Conservation (phyloP, 176 grass and related monocot genomes). For the Aegilops sharonensis region DNA sequence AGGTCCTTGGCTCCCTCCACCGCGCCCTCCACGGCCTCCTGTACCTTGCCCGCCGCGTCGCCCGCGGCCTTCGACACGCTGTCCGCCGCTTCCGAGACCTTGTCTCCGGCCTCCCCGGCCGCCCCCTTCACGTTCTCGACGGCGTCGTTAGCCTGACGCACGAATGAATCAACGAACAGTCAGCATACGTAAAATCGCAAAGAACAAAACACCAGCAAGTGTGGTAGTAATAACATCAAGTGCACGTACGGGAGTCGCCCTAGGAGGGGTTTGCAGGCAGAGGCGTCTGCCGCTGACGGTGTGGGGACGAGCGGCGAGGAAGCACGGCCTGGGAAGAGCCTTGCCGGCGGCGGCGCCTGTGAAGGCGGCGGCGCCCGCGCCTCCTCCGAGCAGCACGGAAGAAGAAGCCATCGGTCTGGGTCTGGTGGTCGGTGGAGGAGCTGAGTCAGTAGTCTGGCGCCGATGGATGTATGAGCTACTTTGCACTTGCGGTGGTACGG, state of each 20-base stretch:
- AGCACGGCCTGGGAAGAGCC: background rate
- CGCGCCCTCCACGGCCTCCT: background rate
- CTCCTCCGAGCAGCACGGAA: background rate
- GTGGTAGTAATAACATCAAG: background rate
- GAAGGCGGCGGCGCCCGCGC: background rate
- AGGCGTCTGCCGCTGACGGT: background rate
- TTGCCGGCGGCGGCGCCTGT: background rate
- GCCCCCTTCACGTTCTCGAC: background rate
- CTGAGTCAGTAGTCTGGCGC: background rate
- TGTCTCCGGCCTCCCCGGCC: too few relatives aligned
- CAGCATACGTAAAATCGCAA: background rate
- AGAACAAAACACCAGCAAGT: background rate
- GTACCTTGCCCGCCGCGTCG: background rate
- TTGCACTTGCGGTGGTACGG: background rate
- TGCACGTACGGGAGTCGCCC: background rate
- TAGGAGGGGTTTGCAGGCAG: background rate
- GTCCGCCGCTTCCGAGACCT: too few relatives aligned
- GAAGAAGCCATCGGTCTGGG: background rate
- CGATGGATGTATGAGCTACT: background rate
- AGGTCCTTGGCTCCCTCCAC: conserved; percentile 4
- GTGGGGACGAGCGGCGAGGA: background rate
- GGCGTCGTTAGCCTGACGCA: background rate
- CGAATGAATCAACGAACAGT: background rate
- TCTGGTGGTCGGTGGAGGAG: background rate
- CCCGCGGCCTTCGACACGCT: background rate